Evolutionary conservation across 2,329 filamentous ascomycete species (phyloP).

Genomic region (Penicillium sclerotiorum): DNA sequence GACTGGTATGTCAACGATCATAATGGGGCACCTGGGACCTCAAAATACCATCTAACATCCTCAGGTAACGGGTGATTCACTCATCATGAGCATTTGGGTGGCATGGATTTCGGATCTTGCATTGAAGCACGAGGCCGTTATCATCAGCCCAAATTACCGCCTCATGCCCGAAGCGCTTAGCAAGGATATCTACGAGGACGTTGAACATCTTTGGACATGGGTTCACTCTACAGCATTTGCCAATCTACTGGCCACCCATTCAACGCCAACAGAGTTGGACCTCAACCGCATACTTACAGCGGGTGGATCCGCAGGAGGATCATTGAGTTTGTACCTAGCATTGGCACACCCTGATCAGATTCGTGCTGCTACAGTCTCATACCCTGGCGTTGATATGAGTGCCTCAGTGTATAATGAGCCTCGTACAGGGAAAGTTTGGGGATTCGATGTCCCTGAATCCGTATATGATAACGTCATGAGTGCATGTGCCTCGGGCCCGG

Average conservation of each 20-base stretch:
- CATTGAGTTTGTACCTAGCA: slow-evolving; percentile 31
- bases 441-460: slow-evolving; percentile 12
- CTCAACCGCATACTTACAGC: slow-evolving; percentile 28
- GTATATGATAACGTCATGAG: slow-evolving; percentile 8
- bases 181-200: slow-evolving; percentile 51
- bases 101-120: slow-evolving; percentile 45
- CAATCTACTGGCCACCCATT: slow-evolving; percentile 14
- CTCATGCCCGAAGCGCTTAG: slow-evolving; percentile 54
- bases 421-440: slow-evolving; percentile 15
- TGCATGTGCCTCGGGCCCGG: slow-evolving; percentile 8
- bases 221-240: slow-evolving; percentile 25
- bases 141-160: slow-evolving; percentile 54
- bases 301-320: slow-evolving; percentile 37
- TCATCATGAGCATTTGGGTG: slow-evolving; percentile 31
- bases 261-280: slow-evolving; percentile 23
- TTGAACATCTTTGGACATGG: slow-evolving; percentile 55
- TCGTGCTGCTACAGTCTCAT: slow-evolving; percentile 32
- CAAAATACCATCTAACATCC: background rate
- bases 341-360: slow-evolving; percentile 33
- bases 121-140: slow-evolving; percentile 45
- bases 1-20: slow-evolving; percentile 34
- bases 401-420: slow-evolving; percentile 20
- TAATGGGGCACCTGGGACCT: background rate
- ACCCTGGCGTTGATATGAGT: slow-evolving; percentile 35
- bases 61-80: slow-evolving; percentile 35